Evolutionary conservation across 345 rosid species (phyloP), one percentile per base, ranked within the genome.

Genomic region (Citrus mangshanensis): DNA sequence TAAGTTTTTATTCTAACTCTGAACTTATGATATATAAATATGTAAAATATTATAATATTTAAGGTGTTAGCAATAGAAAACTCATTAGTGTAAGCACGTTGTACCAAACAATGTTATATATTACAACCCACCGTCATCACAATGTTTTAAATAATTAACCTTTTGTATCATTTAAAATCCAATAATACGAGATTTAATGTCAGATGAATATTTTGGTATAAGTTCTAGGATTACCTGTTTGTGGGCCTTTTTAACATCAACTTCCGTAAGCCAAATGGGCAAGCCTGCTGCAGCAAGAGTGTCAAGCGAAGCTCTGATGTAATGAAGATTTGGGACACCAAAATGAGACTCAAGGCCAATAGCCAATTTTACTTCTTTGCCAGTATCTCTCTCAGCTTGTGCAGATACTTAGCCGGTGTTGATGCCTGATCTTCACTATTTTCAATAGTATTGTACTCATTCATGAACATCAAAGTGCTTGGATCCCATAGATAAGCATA

Each of bases 341-440:
- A 95, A 95, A 84, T 93, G 98, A 19, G 85, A 78, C 80, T 95
- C 93, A 0, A 93, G 84, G 19, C 98, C 97, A n/a, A 95, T 91
- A 12, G 2, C 82, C 98, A 70, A 91, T 5, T 13, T 46, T 0
- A 3, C 9, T 68, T 34, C 3, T 34, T 70, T 79, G 16, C 75
- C 83, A 6, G 55, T 63, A 38, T 89, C 9, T 77, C 80, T 19
- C 73, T 88, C 61, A 91, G 73, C 82, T 86, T 91, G 1, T 73
- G 7, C 21, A 86, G 73, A 65, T 93, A 95, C 59, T 69, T 86
- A 3, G 87, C 85, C 5, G 95, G 91, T 34, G 79, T 14, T 3
- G 51, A 46, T 16, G 86, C 9, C 25, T 3, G 3, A 75, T 92
- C 98, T 6, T 77, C n/a, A n/a, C 83, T 80, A 2, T 83, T 80